Evolutionary conservation across 805 yeast species (phyloP).

Genomic region (Barnettozyma wickerhamii): DNA sequence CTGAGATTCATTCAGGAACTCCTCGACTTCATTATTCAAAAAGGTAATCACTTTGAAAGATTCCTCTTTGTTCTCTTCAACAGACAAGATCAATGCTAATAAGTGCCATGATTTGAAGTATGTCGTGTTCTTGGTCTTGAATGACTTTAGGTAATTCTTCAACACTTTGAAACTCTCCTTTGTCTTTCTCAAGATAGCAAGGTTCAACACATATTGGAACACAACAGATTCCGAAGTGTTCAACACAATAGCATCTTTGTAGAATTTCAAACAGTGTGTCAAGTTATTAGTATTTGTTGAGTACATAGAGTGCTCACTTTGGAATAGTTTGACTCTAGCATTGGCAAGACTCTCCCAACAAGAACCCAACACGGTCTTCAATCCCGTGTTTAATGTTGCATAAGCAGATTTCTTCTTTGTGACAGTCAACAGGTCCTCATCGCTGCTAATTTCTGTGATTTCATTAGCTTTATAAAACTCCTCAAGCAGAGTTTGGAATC

Average conservation of each 20-base stretch:
- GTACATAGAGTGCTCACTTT: constrained; percentile 8
- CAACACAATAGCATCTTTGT: constrained; percentile 17
- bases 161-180: constrained; percentile 41
- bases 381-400: neutral
- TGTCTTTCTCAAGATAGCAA: constrained; percentile 41
- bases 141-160: constrained; percentile 39
- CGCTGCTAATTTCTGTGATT: constrained; percentile 4
- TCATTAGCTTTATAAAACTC: constrained; percentile 12
- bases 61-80: constrained; percentile 51
- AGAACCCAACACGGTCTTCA: neutral
- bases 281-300: constrained; percentile 3
- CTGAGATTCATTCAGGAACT: constrained; percentile 14
- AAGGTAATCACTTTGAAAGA: constrained; percentile 54
- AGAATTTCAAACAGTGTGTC: constrained; percentile 3
- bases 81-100: constrained; percentile 57
- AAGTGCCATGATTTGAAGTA: constrained; percentile 65
- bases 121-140: constrained; percentile 31
- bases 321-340: constrained; percentile 10
- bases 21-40: constrained; percentile 43
- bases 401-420: neutral
- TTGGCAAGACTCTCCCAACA: constrained; percentile 17
- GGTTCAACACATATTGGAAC: constrained; percentile 44
- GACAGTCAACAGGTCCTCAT: neutral
- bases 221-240: constrained; percentile 3
- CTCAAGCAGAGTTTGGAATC: constrained; percentile 11